These are phyloP conservation scores for Globisporangium irregulare DNA, from an alignment of 352 stramenopile species.

Conservation along the genomic window DNA sequence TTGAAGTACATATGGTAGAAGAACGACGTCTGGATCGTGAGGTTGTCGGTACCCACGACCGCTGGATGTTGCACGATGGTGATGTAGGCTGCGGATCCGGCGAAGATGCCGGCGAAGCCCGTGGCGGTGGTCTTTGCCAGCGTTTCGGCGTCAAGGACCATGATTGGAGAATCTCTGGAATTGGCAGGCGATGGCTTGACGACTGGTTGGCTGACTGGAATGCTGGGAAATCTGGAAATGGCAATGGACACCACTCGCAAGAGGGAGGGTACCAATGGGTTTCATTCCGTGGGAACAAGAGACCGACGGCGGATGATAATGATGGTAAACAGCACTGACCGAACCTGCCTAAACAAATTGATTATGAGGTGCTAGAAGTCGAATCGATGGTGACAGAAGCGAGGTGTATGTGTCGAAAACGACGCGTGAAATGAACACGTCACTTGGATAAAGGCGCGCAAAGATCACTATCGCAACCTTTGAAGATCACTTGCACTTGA, in stretches of 20 bases:
- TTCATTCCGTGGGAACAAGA: neutral
- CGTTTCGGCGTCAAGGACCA: slow-evolving; percentile 6
- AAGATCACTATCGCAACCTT: too few relatives aligned
- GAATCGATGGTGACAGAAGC: too few relatives aligned
- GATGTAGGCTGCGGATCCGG: slow-evolving; percentile 32
- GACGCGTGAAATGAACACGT: too few relatives aligned
- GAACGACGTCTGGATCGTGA: slow-evolving; percentile 19
- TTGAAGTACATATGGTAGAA: slow-evolving; percentile 29
- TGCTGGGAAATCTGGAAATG: slow-evolving; percentile 1
- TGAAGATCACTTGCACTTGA: too few relatives aligned
- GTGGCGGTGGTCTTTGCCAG: slow-evolving; percentile 19
- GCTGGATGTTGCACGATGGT: slow-evolving; percentile 33
- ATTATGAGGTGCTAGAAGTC: too few relatives aligned
- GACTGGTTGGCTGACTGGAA: neutral
- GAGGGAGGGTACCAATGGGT: too few relatives aligned
- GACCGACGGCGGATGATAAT: too few relatives aligned
- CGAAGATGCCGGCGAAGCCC: slow-evolving; percentile 23
- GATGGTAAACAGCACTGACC: too few relatives aligned
- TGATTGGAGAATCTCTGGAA: neutral
- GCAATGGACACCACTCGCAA: too few relatives aligned
- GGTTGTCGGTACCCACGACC: slow-evolving; percentile 9
- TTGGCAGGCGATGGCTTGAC: neutral
- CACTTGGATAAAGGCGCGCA: too few relatives aligned
- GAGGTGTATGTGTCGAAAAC: too few relatives aligned
- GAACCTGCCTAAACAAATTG: too few relatives aligned